A percentile compares a stretch with the other conserved stretches of the same genome.
Evolutionary conservation across 140 eudicot species (phyloP).

Genomic region (Stevia rebaudiana): DNA sequence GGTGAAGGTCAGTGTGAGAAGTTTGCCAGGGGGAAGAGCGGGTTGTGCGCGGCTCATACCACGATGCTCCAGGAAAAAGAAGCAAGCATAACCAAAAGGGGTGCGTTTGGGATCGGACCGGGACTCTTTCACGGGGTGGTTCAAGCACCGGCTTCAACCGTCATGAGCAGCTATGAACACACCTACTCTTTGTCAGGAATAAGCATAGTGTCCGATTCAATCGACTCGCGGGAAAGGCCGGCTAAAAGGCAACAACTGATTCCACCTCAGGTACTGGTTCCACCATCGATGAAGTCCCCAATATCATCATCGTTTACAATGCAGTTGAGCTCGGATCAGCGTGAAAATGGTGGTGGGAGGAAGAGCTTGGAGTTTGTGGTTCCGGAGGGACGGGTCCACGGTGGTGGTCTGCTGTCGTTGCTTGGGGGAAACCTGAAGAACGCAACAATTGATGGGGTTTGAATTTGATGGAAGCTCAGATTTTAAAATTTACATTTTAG

Average conservation of each 20-base stretch:
- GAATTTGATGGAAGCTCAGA: conserved; percentile 21
- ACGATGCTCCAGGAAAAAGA: conserved; percentile 57
- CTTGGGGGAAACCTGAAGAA: conserved; percentile 66
- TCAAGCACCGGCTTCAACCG: conserved; percentile 34
- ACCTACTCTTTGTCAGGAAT: conserved; percentile 45
- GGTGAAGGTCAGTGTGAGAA: conserved; percentile 85
- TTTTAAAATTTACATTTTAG: conserved; percentile 9
- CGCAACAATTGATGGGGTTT: conserved; percentile 43
- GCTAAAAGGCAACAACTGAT: conserved; percentile 61
- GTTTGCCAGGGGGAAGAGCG: conserved; percentile 86
- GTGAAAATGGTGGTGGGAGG: background rate
- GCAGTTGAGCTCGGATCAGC: conserved; percentile 32
- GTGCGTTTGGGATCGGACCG: conserved; percentile 50
- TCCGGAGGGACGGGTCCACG: conserved; percentile 89
- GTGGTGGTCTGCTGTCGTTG: conserved; percentile 78
- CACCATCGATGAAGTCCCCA: conserved; percentile 71
- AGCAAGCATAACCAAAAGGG: conserved; percentile 27
- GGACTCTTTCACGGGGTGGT: conserved; percentile 82
- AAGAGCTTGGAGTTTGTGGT: conserved; percentile 37
- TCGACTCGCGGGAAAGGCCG: conserved; percentile 47
- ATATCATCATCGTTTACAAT: conserved; percentile 33
- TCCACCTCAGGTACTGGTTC: conserved; percentile 90
- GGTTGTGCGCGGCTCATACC: conserved; percentile 80
- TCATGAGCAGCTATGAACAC: conserved; percentile 39
- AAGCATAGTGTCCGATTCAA: conserved; percentile 50